Conservation (phyloP, 129 eudicot species). For the Centrapalus pauciflorus region DNA sequence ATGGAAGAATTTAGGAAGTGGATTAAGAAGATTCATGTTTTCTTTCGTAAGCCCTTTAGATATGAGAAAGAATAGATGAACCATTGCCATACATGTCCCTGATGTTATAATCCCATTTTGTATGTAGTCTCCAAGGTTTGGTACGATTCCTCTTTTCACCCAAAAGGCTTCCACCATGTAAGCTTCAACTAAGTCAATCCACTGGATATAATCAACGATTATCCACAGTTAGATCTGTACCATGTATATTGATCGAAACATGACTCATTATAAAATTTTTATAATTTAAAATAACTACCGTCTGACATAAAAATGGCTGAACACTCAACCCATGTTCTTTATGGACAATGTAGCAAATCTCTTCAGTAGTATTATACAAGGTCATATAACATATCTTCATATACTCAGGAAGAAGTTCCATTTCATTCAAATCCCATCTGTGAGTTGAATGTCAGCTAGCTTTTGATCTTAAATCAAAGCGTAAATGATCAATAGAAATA, state of each 20-base stretch:
- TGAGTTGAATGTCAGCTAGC: neutral
- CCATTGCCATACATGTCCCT: constrained; percentile 51
- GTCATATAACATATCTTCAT: constrained; percentile 51
- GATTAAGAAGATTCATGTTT: constrained; percentile 14
- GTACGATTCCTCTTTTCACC: constrained; percentile 35
- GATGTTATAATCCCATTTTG: constrained; percentile 54
- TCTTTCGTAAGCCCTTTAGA: constrained; percentile 34
- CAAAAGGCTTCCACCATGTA: constrained; percentile 52
- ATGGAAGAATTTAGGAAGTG: constrained; percentile 48
- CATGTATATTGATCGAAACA: too few species aligned
- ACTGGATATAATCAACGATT: constrained; percentile 39
- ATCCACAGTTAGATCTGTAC: too few species aligned
- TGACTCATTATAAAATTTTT: too few species aligned
- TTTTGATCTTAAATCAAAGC: too few species aligned
- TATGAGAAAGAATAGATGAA: constrained; percentile 50
- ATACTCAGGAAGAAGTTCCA: constrained; percentile 49
- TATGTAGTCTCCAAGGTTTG: constrained; percentile 43
- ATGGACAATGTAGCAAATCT: constrained; percentile 36
- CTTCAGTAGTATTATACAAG: constrained; percentile 41
- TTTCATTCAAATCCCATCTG: constrained; percentile 56
- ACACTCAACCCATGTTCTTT: constrained; percentile 34
- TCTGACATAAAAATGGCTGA: constrained; percentile 25
- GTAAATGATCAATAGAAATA: too few species aligned
- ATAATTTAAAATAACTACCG: constrained; percentile 29
- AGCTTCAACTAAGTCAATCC: constrained; percentile 51